Evolutionary conservation across 1,284 basidiomycete species (phyloP), one percentile per base, ranked within the genome.

Genomic region (Cystobasidiaceae sp.): DNA sequence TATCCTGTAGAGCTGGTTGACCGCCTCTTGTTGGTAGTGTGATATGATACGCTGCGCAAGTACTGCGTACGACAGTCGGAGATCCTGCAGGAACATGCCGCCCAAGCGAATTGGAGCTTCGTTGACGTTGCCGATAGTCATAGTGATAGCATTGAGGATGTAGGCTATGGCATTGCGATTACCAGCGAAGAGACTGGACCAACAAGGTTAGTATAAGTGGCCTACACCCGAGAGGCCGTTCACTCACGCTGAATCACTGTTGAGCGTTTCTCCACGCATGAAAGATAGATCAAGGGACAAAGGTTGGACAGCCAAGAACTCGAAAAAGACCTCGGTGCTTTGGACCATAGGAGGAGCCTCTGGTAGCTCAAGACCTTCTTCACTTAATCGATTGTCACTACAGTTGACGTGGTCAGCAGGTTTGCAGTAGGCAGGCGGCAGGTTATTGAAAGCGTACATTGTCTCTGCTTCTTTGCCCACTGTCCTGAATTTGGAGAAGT

Each of bases 61-160:
- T 68, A 94, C 90, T 4, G 90, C 86, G 50, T 88, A 79, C 1
- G 89, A 89, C 51, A 97, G 77, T 15, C 94, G 87, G 79, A 94
- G 91, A 73, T 98, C 96, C 75, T 94, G 93, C 75, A 98, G 88
- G 30, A 88, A 89, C 34, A 99, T 82, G 0, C 93, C 90, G 74
- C 97, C 97, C 79, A 99, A 84, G 71, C 90, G 89, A 50, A 99
- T 82, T n/a, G 92, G 90, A 0, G 96, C 93, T 70, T 94, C 92
- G 73, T 97, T 97, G 77, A 98, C 85, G 73, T 98, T 98, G 8
- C 96, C 96, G 25, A 99, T 81, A 0, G 93, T 88, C 93, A 98
- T 97, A 0, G 93, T 93, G 49, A 98, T 79, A 3, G 93, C 93
- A 74, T 98, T 97, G 68, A 98, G 81, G 34, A 94, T 85, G 61